These are phyloP conservation scores for Naganishia onofrii DNA, from an alignment of 768 basidiomycete genomes.

Conservation along the genomic window DNA sequence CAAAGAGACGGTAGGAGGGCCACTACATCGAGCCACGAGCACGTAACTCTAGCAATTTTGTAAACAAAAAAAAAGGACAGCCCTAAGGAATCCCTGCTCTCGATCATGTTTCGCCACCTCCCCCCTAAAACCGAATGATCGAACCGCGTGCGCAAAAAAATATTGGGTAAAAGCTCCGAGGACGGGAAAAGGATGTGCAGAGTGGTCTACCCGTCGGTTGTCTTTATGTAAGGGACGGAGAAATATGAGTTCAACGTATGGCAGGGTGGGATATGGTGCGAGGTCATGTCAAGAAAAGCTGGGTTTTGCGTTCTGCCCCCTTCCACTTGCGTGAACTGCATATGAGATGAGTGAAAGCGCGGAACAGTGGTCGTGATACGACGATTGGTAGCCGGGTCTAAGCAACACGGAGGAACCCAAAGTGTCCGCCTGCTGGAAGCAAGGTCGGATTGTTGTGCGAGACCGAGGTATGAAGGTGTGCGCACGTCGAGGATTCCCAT, in stretches of 20 bases:
- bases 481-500: conserved; percentile 8
- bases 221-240: no score
- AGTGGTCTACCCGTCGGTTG: not conserved
- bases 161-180: not conserved
- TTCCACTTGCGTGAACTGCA: not conserved
- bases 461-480: conserved; percentile 2
- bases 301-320: not conserved
- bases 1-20: not conserved
- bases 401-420: no score
- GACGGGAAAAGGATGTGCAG: conserved; percentile 11
- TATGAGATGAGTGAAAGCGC: not conserved
- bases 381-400: no score
- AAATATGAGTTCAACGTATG: not conserved
- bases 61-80: conserved; percentile 9
- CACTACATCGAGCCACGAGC: conserved; percentile 20
- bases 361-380: not conserved
- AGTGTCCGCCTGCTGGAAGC: conserved; percentile 13
- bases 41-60: conserved; percentile 26
- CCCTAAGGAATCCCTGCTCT: conserved; percentile 23
- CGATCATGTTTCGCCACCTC: not conserved
- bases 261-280: conserved; percentile 1
- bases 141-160: conserved; percentile 1
- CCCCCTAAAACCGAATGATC: not conserved
- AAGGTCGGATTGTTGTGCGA: not conserved
- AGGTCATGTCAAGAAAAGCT: not conserved